Conservation (phyloP, 225 moss, liverwort and hornwort genomes). For the Climacium dendroides region DNA sequence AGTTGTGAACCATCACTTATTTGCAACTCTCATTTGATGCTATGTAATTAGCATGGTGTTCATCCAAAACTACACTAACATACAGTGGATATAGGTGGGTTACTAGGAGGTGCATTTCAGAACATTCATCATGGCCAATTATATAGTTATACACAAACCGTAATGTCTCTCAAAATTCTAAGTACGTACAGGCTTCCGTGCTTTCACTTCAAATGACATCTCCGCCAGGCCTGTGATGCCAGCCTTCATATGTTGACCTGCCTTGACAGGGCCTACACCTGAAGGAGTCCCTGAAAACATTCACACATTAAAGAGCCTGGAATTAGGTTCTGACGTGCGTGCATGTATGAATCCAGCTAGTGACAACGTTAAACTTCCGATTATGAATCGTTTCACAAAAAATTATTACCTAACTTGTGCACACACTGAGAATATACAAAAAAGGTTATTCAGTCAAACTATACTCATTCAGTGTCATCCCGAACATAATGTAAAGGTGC, state of each 20-base stretch:
- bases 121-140: background rate
- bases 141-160: background rate
- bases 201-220: slow-evolving; percentile 64
- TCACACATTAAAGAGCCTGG: background rate
- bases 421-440: background rate
- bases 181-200: background rate
- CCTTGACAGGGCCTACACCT: slow-evolving; percentile 69
- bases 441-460: background rate
- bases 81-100: background rate
- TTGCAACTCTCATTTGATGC: background rate
- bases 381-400: background rate
- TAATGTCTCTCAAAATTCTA: background rate
- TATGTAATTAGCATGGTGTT: background rate
- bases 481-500: background rate
- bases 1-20: background rate
- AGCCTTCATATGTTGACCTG: slow-evolving; percentile 63
- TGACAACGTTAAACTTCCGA: background rate
- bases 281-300: slow-evolving; percentile 63
- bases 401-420: background rate
- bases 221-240: slow-evolving; percentile 72
- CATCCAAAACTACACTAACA: background rate
- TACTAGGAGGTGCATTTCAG: background rate
- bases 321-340: background rate
- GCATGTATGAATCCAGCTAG: background rate
- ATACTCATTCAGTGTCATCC: background rate